A percentile compares a stretch with the other conserved stretches of the same genome.
These are phyloP conservation scores for Postia placenta DNA, from an alignment of 768 basidiomycete species.

Conservation along the genomic window DNA sequence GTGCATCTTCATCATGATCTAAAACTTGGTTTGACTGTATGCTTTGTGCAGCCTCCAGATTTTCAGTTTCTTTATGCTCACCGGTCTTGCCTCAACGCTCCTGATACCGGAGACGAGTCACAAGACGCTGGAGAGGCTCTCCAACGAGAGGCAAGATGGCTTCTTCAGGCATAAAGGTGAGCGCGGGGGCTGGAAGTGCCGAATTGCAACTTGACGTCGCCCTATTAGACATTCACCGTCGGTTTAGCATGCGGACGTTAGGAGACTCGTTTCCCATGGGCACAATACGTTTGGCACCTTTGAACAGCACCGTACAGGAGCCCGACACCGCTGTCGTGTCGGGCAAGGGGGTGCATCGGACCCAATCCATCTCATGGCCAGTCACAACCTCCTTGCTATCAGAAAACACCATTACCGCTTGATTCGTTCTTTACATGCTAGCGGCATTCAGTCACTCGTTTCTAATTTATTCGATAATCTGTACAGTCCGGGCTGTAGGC, in stretches of 20 bases:
- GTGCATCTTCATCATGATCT: too few relatives aligned
- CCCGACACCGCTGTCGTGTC: not conserved
- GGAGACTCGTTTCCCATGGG: not conserved
- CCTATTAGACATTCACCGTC: not conserved
- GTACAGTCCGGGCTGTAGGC: not conserved
- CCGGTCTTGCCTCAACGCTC: slow-evolving; percentile 34
- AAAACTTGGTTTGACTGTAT: not conserved
- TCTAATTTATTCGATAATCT: not conserved
- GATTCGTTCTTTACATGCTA: too few relatives aligned
- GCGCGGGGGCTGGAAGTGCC: too few relatives aligned
- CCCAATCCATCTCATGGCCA: not conserved
- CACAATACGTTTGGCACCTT: not conserved
- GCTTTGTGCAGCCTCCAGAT: slow-evolving; percentile 29
- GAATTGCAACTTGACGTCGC: too few relatives aligned
- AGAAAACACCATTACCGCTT: too few relatives aligned
- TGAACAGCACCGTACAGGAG: not conserved
- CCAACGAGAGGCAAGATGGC: slow-evolving; percentile 16
- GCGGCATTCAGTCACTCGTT: not conserved
- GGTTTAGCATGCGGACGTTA: not conserved
- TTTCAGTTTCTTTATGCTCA: slow-evolving; percentile 43
- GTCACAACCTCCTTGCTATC: not conserved
- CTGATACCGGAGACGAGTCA: slow-evolving; percentile 38
- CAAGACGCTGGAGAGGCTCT: slow-evolving; percentile 29
- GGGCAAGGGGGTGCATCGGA: not conserved
- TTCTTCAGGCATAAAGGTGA: not conserved